Conservation (phyloP, 2,329 filamentous ascomycete species). For the Lachnellula suecica region DNA sequence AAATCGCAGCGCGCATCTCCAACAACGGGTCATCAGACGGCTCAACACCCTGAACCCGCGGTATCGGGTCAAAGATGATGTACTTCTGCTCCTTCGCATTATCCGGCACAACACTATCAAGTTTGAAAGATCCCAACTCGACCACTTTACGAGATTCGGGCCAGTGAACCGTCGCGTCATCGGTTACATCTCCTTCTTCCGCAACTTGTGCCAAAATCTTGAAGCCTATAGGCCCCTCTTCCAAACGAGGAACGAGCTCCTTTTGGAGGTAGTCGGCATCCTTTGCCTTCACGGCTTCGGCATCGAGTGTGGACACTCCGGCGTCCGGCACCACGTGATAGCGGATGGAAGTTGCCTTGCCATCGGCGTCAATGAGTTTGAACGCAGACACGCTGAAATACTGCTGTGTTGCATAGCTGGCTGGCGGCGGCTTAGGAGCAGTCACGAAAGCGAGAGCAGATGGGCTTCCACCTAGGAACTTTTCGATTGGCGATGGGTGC, state of each 20-base stretch:
- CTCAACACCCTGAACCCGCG: slow-evolving; percentile 52
- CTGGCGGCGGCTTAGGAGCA: slow-evolving; percentile 48
- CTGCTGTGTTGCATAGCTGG: slow-evolving; percentile 46
- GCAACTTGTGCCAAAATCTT: slow-evolving; percentile 51
- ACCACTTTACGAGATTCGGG: slow-evolving; percentile 49
- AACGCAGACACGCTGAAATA: slow-evolving; percentile 52
- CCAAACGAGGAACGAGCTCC: slow-evolving; percentile 42
- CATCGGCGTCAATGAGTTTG: slow-evolving; percentile 40
- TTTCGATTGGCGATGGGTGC: slow-evolving; percentile 32
- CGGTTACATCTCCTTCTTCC: slow-evolving; percentile 43
- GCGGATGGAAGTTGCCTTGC: slow-evolving; percentile 44
- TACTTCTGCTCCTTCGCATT: slow-evolving; percentile 46
- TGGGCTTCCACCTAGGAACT: slow-evolving; percentile 46
- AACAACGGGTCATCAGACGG: slow-evolving; percentile 53
- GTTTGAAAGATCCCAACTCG: slow-evolving; percentile 47
- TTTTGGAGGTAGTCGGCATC: slow-evolving; percentile 47
- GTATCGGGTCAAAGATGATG: slow-evolving; percentile 58
- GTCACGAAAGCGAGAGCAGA: slow-evolving; percentile 47
- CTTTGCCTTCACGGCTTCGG: slow-evolving; percentile 38
- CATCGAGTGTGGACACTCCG: slow-evolving; percentile 39
- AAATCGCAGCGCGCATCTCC: slow-evolving; percentile 54
- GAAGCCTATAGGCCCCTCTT: slow-evolving; percentile 40
- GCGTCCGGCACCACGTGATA: slow-evolving; percentile 48
- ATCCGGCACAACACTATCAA: slow-evolving; percentile 41
- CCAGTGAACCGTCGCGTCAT: slow-evolving; percentile 52